A percentile compares a stretch with the other conserved stretches of the same genome.
Evolutionary conservation across 2,329 filamentous ascomycete species (phyloP).

Genomic region (Didymella keratinophila): DNA sequence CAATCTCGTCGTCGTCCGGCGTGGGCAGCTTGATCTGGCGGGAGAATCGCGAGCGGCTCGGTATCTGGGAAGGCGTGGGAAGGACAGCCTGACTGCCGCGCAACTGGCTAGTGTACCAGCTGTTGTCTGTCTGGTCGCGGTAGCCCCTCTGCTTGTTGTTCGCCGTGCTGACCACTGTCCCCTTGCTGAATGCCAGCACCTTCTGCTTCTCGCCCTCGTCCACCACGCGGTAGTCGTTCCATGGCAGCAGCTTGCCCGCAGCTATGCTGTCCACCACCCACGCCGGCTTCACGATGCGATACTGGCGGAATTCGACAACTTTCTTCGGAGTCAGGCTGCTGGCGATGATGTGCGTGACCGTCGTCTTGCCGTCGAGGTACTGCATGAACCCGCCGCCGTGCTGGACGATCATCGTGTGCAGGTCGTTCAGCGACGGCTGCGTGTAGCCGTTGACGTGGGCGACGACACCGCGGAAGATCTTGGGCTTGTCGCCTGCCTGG

Average conservation of each 20-base stretch:
- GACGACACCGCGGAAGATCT: slow-evolving; percentile 89
- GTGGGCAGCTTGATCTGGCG: slow-evolving; percentile 35
- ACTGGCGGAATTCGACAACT: slow-evolving; percentile 82
- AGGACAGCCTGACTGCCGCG: slow-evolving; percentile 46
- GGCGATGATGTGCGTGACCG: slow-evolving; percentile 94
- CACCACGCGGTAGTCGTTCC: slow-evolving; percentile 83
- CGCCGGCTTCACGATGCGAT: slow-evolving; percentile 91
- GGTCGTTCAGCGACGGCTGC: slow-evolving; percentile 87
- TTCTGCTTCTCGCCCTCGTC: slow-evolving; percentile 86
- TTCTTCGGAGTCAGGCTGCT: slow-evolving; percentile 93
- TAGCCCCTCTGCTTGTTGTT: slow-evolving; percentile 72
- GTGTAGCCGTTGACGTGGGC: slow-evolving; percentile 96
- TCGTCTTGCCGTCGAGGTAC: slow-evolving; percentile 93
- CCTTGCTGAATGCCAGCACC: slow-evolving; percentile 69
- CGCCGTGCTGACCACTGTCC: slow-evolving; percentile 71
- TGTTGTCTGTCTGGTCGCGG: slow-evolving; percentile 78
- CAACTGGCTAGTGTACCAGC: slow-evolving; percentile 82
- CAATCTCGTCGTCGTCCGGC: slow-evolving; percentile 35
- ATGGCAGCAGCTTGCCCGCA: slow-evolving; percentile 81
- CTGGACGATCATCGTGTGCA: slow-evolving; percentile 86
- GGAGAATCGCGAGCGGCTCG: slow-evolving; percentile 36
- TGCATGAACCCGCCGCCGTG: slow-evolving; percentile 96
- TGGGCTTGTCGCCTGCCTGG: slow-evolving; percentile 72
- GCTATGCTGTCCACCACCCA: slow-evolving; percentile 93
- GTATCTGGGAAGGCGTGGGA: slow-evolving; percentile 39